phyloP scores from a whole-genome alignment of 179 eudicot species.

The Amaranthus tricolor region DNA sequence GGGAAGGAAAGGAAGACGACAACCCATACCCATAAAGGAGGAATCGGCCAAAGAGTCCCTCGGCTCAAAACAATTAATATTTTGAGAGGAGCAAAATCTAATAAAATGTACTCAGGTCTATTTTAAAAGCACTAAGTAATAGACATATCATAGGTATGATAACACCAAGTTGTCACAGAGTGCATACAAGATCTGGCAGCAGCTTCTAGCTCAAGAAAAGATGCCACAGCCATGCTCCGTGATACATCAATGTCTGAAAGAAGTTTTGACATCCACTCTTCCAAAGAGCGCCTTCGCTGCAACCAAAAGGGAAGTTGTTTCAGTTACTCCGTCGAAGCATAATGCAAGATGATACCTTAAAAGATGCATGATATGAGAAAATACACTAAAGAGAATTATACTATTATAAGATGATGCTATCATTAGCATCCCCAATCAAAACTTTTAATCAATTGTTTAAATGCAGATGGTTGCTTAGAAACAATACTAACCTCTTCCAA shows the following conservation, averaged over 20 bases:
- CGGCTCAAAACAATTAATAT: too few relatives aligned
- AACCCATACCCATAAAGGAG: too few relatives aligned
- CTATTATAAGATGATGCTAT: not conserved
- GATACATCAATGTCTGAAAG: conserved; percentile 85
- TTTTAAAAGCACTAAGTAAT: too few relatives aligned
- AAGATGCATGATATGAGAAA: conserved; percentile 12
- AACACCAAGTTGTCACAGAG: not conserved
- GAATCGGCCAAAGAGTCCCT: too few relatives aligned
- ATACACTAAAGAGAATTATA: not conserved
- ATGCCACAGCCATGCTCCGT: conserved; percentile 80
- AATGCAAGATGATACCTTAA: conserved; percentile 2
- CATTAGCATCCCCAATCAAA: conserved; percentile 3
- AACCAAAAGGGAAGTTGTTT: conserved; percentile 17
- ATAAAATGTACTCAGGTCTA: too few relatives aligned
- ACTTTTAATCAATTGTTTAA: not conserved
- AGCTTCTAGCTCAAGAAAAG: conserved; percentile 90
- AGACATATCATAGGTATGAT: too few relatives aligned
- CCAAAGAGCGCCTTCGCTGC: conserved; percentile 85
- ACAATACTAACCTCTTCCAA: conserved; percentile 70
- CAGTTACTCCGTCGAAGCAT: not conserved
- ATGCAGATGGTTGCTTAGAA: not conserved
- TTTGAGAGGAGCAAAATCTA: too few relatives aligned
- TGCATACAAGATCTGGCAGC: conserved; percentile 87
- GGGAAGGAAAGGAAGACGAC: too few relatives aligned
- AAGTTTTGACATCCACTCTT: conserved; percentile 74